Conservation (phyloP, 2,329 filamentous ascomycete genomes). For the Fusarium staphyleae region DNA sequence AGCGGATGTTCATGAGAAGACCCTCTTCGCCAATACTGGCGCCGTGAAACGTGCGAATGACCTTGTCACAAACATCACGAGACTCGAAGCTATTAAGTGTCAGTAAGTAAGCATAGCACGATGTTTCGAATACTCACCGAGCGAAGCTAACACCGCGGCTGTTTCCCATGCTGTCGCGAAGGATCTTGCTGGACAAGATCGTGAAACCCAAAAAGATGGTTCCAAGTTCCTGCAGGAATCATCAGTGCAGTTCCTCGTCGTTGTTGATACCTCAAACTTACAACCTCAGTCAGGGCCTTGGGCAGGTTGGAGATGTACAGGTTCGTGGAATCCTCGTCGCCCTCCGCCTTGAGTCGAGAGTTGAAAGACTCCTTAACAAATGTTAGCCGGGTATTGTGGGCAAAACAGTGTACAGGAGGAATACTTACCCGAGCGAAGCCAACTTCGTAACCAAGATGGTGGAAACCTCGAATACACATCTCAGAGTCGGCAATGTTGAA, state of each 20-base stretch:
- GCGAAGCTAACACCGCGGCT: slow-evolving; percentile 98
- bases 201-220: slow-evolving; percentile 81
- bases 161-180: slow-evolving; percentile 88
- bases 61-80: slow-evolving; percentile 87
- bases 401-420: not conserved
- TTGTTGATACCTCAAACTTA: slow-evolving; percentile 52
- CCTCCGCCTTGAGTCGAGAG: slow-evolving; percentile 94
- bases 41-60: slow-evolving; percentile 88
- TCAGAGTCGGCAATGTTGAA: slow-evolving; percentile 87
- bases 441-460: slow-evolving; percentile 93
- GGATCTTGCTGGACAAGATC: slow-evolving; percentile 93
- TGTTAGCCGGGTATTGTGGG: slow-evolving; percentile 3
- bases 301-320: slow-evolving; percentile 98
- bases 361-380: slow-evolving; percentile 89
- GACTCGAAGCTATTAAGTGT: slow-evolving; percentile 75
- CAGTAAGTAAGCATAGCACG: not conserved
- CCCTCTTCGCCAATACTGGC: slow-evolving; percentile 77
- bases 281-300: slow-evolving; percentile 88
- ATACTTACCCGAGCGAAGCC: slow-evolving; percentile 86
- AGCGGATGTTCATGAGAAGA: slow-evolving; percentile 90
- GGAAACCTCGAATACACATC: slow-evolving; percentile 95
- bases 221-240: slow-evolving; percentile 67
- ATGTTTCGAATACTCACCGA: slow-evolving; percentile 65
- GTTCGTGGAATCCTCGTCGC: slow-evolving; percentile 89
- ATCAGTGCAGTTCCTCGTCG: slow-evolving; percentile 14